Percentiles rank a stretch among this genome's conserved stretches.
Evolutionary conservation across 1,284 basidiomycete genomes (phyloP).

Genomic region (Exobasidium rhododendri): DNA sequence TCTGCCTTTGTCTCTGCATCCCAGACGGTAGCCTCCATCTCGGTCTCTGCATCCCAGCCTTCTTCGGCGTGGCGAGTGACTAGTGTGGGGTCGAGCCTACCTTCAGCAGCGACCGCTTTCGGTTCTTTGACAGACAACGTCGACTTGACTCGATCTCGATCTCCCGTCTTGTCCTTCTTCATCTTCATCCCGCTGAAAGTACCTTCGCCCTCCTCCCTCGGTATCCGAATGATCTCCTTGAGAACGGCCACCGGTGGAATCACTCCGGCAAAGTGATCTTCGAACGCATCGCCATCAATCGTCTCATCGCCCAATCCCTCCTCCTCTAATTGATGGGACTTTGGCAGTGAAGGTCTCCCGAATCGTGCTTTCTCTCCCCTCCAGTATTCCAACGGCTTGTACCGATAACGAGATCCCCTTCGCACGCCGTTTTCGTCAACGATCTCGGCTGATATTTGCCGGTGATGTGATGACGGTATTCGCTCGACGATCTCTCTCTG

Average conservation of each 20-base stretch:
- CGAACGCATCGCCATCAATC: constrained; percentile 34
- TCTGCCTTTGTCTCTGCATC: constrained; percentile 67
- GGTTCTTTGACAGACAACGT: neutral
- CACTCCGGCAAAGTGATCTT: constrained; percentile 30
- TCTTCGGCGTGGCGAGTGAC: constrained; percentile 57
- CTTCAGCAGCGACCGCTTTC: neutral
- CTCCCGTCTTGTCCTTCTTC: neutral
- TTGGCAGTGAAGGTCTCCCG: constrained; percentile 35
- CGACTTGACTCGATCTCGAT: neutral
- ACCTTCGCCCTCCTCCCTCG: constrained; percentile 63
- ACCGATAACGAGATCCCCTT: constrained; percentile 69
- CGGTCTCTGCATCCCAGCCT: constrained; percentile 81
- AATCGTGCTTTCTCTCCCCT: constrained; percentile 85
- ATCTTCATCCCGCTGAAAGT: constrained; percentile 46
- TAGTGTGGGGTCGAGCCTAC: constrained; percentile 58
- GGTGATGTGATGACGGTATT: constrained; percentile 20
- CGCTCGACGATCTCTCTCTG: constrained; percentile 22
- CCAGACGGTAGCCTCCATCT: constrained; percentile 66
- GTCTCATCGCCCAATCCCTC: constrained; percentile 19
- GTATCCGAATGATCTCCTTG: constrained; percentile 74
- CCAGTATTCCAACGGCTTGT: constrained; percentile 84
- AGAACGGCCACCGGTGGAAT: constrained; percentile 63
- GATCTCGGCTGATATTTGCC: constrained; percentile 8
- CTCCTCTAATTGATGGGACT: constrained; percentile 20
- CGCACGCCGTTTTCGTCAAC: constrained; percentile 64